phyloP scores from a whole-genome alignment of 2,329 filamentous ascomycete genomes.

The Lasiodiplodia gonubiensis region DNA sequence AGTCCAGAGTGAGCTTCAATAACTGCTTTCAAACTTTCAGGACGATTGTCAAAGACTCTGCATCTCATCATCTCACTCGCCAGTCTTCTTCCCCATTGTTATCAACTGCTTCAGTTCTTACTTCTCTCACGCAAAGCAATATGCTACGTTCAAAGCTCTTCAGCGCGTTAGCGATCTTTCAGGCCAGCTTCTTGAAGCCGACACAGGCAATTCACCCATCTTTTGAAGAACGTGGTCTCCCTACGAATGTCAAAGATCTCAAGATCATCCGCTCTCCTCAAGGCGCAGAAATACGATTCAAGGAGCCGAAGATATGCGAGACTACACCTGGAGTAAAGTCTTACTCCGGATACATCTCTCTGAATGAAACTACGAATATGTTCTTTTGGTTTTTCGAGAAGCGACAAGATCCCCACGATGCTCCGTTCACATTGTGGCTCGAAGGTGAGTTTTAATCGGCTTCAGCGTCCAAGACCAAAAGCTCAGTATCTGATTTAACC shows the following conservation, averaged over 20 bases:
- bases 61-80: background rate
- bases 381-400: conserved; percentile 58
- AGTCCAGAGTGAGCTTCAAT: background rate
- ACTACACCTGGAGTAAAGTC: conserved; percentile 44
- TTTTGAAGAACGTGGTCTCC: background rate
- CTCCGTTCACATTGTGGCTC: conserved; percentile 46
- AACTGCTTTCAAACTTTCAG: background rate
- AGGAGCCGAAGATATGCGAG: conserved; percentile 43
- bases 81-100: too few species aligned
- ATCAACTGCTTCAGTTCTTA: too few species aligned
- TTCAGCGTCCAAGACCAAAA: background rate
- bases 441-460: conserved; percentile 41
- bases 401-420: conserved; percentile 49
- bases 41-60: too few species aligned
- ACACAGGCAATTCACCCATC: background rate
- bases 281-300: conserved; percentile 23
- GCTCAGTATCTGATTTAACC: background rate
- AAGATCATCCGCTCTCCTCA: conserved; percentile 46
- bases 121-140: background rate
- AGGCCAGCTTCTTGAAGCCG: background rate
- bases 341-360: conserved; percentile 46
- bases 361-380: conserved; percentile 45
- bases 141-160: background rate
- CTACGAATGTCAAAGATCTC: conserved; percentile 8
- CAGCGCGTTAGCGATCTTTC: background rate